phyloP scores from a whole-genome alignment of 78 protist genomes.

The Monosiga brevicollis region DNA sequence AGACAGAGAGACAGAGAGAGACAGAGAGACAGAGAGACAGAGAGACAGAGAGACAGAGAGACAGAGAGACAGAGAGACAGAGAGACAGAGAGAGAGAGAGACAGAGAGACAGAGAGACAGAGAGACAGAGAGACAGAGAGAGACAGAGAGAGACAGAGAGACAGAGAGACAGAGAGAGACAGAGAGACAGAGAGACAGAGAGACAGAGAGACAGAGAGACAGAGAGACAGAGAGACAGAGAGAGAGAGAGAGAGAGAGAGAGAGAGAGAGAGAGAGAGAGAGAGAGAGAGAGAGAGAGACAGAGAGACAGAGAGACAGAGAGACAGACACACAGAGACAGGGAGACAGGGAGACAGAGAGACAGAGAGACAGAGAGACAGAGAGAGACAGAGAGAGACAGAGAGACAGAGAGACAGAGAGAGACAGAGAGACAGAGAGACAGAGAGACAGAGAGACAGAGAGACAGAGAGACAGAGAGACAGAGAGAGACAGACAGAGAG shows the following conservation, averaged over 20 bases:
- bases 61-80: background rate
- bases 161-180: background rate
- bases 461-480: background rate
- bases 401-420: background rate
- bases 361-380: background rate
- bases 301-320: background rate
- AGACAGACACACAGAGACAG: background rate
- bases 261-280: background rate
- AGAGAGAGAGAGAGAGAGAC: background rate
- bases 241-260: background rate
- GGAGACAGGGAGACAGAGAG: background rate
- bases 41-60: background rate
- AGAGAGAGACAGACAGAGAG: background rate
- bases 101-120: background rate
- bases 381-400: background rate
- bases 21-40: background rate
- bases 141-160: background rate
- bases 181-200: background rate
- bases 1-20: background rate
- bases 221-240: background rate
- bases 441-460: background rate
- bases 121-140: background rate
- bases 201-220: background rate
- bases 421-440: slow-evolving; percentile 7
- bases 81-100: background rate